These are phyloP conservation scores for Mycena polygramma DNA, from an alignment of 768 basidiomycete genomes.

Conservation along the genomic window DNA sequence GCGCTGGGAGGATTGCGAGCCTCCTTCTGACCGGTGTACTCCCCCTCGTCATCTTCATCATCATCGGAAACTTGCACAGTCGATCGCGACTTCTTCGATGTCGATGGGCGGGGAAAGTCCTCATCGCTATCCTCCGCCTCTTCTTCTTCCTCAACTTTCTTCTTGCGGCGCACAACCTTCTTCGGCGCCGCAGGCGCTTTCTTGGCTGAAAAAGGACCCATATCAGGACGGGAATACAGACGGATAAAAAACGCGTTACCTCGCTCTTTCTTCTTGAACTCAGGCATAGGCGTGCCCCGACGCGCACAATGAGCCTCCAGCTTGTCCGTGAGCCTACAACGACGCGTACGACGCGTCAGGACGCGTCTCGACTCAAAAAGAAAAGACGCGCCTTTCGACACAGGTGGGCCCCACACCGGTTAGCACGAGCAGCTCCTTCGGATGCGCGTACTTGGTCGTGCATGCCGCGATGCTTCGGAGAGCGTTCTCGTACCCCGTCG, in stretches of 20 bases:
- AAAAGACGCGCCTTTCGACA: constrained; percentile 21
- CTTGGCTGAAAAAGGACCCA: constrained; percentile 2
- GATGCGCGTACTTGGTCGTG: constrained; percentile 27
- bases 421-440: constrained; percentile 21
- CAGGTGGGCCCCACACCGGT: constrained; percentile 25
- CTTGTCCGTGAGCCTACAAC: constrained; percentile 25
- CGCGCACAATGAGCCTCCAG: constrained; percentile 25
- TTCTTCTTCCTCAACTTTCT: neutral
- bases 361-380: neutral
- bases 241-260: neutral
- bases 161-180: constrained; percentile 9
- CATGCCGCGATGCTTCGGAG: constrained; percentile 23
- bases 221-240: neutral
- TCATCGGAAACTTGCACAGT: neutral
- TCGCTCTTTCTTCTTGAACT: constrained; percentile 28
- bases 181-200: constrained; percentile 13
- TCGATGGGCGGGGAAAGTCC: constrained; percentile 4
- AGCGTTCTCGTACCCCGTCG: constrained; percentile 29
- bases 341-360: constrained; percentile 17
- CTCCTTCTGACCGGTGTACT: neutral
- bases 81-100: neutral
- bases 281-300: constrained; percentile 18
- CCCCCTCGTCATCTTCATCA: neutral
- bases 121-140: constrained; percentile 13
- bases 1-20: neutral